These are phyloP conservation scores for Alternaria gaisen DNA, from an alignment of 2,329 filamentous ascomycete species.

Conservation along the genomic window DNA sequence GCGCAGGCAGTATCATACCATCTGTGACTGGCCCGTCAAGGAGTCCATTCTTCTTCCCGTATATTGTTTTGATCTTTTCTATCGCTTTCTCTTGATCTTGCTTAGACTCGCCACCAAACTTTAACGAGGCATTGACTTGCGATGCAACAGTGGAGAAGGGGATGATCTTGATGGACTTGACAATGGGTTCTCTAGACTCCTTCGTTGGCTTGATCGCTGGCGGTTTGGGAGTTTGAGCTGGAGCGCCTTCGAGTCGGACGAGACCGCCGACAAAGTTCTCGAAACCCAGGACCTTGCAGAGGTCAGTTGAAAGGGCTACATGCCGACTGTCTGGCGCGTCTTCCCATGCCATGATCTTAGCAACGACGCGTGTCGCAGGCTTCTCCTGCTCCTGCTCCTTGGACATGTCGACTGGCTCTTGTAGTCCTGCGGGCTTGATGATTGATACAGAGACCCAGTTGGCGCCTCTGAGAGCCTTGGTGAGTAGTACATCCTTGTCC, in stretches of 20 bases:
- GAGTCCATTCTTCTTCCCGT: slow-evolving; percentile 71
- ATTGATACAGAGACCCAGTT: slow-evolving; percentile 85
- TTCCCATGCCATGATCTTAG: slow-evolving; percentile 79
- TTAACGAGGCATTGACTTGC: slow-evolving; percentile 72
- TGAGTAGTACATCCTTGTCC: slow-evolving; percentile 77
- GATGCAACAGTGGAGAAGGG: slow-evolving; percentile 72
- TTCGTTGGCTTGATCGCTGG: slow-evolving; percentile 56
- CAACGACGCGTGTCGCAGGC: slow-evolving; percentile 74
- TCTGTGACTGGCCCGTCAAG: slow-evolving; percentile 88
- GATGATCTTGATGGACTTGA: slow-evolving; percentile 77
- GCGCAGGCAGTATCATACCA: slow-evolving; percentile 76
- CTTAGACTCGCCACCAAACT: slow-evolving; percentile 88
- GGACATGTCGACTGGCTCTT: slow-evolving; percentile 75
- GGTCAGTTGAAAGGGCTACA: slow-evolving; percentile 76
- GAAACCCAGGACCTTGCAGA: slow-evolving; percentile 78
- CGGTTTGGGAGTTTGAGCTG: slow-evolving; percentile 72
- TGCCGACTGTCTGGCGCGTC: slow-evolving; percentile 85
- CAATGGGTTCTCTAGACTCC: slow-evolving; percentile 55
- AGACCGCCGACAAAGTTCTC: slow-evolving; percentile 83
- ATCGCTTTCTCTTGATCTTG: slow-evolving; percentile 80
- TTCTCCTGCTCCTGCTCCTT: slow-evolving; percentile 69
- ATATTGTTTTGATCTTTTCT: slow-evolving; percentile 75
- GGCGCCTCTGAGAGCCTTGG: slow-evolving; percentile 76
- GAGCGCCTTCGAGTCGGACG: slow-evolving; percentile 84
- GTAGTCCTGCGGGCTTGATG: slow-evolving; percentile 81